phyloP scores from a whole-genome alignment of 2,329 filamentous ascomycete genomes.

The Delphinella strobiligena region DNA sequence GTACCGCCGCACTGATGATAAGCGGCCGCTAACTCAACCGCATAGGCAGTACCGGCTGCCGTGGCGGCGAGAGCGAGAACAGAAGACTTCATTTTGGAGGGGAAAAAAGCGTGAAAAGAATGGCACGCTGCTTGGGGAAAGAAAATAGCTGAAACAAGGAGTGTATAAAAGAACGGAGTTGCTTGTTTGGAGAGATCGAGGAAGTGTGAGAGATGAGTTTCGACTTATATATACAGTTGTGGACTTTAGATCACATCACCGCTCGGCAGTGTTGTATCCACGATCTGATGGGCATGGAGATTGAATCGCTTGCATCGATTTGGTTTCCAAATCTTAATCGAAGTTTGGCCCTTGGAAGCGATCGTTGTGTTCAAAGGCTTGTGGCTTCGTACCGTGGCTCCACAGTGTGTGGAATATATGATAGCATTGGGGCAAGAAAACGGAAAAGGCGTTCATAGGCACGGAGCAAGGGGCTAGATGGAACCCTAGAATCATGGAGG shows the following conservation, averaged over 20 bases:
- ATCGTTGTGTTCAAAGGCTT: neutral
- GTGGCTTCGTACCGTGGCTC: neutral
- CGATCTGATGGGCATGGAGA: neutral
- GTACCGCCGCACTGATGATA: constrained; percentile 17
- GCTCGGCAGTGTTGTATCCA: neutral
- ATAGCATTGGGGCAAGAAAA: neutral
- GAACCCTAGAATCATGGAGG: neutral
- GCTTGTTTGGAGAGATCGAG: neutral
- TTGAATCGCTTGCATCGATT: neutral
- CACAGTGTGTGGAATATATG: neutral
- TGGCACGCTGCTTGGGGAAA: constrained; percentile 2
- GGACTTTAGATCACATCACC: neutral
- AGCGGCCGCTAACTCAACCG: neutral
- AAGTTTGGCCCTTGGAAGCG: neutral
- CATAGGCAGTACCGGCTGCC: constrained; percentile 10
- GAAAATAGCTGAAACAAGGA: neutral
- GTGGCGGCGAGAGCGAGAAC: constrained; percentile 12
- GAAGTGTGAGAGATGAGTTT: neutral
- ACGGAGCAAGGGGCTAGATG: neutral
- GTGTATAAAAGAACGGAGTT: neutral
- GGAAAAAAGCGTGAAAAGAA: constrained; percentile 8
- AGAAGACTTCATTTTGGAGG: constrained; percentile 14
- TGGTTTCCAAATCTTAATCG: neutral
- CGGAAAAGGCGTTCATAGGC: neutral
- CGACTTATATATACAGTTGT: neutral